A percentile compares a stretch with the other conserved stretches of the same genome.
These are phyloP conservation scores for Yarrowia divulgata DNA, from an alignment of 805 yeast genomes.

Conservation along the genomic window DNA sequence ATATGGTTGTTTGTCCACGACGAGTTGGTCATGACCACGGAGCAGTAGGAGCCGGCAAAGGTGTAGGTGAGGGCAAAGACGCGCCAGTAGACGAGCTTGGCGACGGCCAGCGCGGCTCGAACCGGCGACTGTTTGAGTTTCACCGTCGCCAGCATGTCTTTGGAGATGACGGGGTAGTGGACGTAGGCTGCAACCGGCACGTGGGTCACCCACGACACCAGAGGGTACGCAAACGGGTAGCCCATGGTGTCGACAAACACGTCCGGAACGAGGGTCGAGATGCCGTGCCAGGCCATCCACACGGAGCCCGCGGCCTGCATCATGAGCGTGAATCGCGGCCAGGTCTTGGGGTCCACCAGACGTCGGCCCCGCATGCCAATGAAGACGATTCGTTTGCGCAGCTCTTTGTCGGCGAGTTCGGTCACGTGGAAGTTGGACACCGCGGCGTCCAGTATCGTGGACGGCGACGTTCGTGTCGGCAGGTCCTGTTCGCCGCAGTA, in stretches of 20 bases:
- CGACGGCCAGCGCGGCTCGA: slow-evolving; percentile 41
- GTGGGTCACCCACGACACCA: slow-evolving; percentile 61
- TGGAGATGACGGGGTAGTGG: slow-evolving; percentile 93
- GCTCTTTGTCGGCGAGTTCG: slow-evolving; percentile 54
- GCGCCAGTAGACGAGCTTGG: slow-evolving; percentile 67
- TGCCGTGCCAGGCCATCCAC: slow-evolving; percentile 71
- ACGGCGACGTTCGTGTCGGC: slow-evolving; percentile 52
- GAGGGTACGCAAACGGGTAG: slow-evolving; percentile 82
- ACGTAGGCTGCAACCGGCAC: slow-evolving; percentile 86
- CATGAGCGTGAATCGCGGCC: slow-evolving; percentile 80
- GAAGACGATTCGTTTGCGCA: slow-evolving; percentile 63
- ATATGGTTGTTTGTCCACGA: slow-evolving; percentile 92
- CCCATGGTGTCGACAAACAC: slow-evolving; percentile 96
- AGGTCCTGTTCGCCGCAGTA: slow-evolving; percentile 68
- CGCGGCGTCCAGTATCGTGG: slow-evolving; percentile 54
- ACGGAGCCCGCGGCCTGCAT: slow-evolving; percentile 89
- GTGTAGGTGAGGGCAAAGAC: slow-evolving; percentile 68
- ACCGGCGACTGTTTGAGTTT: slow-evolving; percentile 47
- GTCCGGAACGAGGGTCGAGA: slow-evolving; percentile 75
- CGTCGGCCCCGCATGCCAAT: slow-evolving; percentile 63
- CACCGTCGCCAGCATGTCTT: slow-evolving; percentile 80
- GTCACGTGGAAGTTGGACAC: slow-evolving; percentile 42
- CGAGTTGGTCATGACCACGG: slow-evolving; percentile 77
- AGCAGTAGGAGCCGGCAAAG: slow-evolving; percentile 69
- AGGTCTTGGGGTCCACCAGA: slow-evolving; percentile 71